Evolutionary conservation across 2,329 filamentous ascomycete genomes (phyloP), one percentile per base, ranked within the genome.

Genomic region (Neoscytalidium dimidiatum): DNA sequence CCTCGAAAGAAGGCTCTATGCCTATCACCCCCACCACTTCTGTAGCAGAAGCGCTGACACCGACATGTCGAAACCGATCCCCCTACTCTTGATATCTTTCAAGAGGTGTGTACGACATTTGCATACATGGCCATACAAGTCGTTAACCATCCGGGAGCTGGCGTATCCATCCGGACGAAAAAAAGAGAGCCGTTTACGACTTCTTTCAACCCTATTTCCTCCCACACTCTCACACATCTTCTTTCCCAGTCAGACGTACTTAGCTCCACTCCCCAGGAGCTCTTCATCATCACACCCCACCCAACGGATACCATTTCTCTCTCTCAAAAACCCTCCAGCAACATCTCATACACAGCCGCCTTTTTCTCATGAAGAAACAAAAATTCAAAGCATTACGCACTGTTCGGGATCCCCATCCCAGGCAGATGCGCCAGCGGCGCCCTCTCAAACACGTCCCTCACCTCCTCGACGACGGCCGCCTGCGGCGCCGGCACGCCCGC

Each of bases 391-490:
- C 13, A 14, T 46, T 21, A 60, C 38, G 49, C 52, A 8, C 62
- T 58, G 19, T 64, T 64, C 29, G 62, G 62, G 21, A 35, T 38
- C 11, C 62, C 62, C 62, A 64, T 64, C 28, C 62, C 62, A 11
- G 62, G 62, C 52, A 64, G 43, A 23, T 64, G 62, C 43, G 51
- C 52, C 11, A 64, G 21, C 43, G 62, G 62, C 3, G 62, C 29
- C 28, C 56, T 46, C 26, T 60, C 56, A 4, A 43, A 21, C 35
- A 43, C 35, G 4, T 56, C 51, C 53, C n/a, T 29, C 26, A 60
- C 43, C 41, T 60, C 56, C 56, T 60, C 56, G 9, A 60, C 56
- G 3, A 60, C 41, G 9, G 56, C 56, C 41, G 56, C 19, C 21
- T 60, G 56, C 19, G 56, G 56, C 13, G 56, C 56, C 26, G 56